Evolutionary conservation across 108 stramenopile genomes (phyloP), one percentile per base, ranked within the genome.

Genomic region (Cyclotella kingstonii): DNA sequence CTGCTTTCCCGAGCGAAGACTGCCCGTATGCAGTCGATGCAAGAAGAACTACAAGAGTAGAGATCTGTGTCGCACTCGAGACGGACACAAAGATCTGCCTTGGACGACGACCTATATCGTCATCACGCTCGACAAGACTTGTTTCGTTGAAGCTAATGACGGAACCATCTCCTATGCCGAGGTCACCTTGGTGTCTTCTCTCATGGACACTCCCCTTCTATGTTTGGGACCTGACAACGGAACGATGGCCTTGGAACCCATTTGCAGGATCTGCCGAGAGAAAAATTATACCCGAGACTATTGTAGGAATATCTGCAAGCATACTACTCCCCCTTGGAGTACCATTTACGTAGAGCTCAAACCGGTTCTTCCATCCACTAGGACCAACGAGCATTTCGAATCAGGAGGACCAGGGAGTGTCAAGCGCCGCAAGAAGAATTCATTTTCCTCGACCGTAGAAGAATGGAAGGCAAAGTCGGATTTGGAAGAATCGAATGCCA

Each of bases 21-120:
- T 93, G 2, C 79, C 91, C 5, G 91, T 93, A 7, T 93, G 91
- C 59, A 84, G 80, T 47, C 74, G 73, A 25, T 93, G 91, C 61
- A 89, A 93, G 62, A 93, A 93, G 77, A 93, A 93, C 60, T 93
- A 82, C 65, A 89, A 89, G 63, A 87, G 84, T 12, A 46, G 85
- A 27, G 91, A 93, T 30, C 73, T 85, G 62, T 93, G 91, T 60
- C 78, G 91, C 26, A 86, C 81, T 0, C 78, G 91, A 12, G 87
- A 93, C 58, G 58, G 58, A 3, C 91, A 93, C 61, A 86, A 83
- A 23, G 68, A 70, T 10, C 52, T 83, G 21, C 87, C 91, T 7
- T 93, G 91, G 91, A 77, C 81, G 18, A 79, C 84, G 8, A 81
- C 86, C n/a, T 93, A 86, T 50, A 79, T 93, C 21, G 89, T 81